Conservation (phyloP, 1,284 basidiomycete genomes). For the Ceratobasidium sp. region DNA sequence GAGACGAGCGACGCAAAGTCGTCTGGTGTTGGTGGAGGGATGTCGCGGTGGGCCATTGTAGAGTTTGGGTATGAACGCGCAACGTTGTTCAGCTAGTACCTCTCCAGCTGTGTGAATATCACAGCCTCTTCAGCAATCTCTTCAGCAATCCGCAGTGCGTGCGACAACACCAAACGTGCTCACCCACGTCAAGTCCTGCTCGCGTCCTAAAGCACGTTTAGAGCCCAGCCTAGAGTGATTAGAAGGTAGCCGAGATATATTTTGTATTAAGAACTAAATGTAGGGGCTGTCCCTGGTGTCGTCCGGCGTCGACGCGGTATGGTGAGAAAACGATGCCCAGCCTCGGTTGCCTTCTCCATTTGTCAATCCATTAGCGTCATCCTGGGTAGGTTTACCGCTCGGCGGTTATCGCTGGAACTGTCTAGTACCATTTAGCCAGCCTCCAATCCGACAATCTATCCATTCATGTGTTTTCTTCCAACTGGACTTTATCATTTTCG, state of each 20-base stretch:
- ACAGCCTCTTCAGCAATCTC: no score
- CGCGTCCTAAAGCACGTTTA: not conserved
- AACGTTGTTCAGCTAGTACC: not conserved
- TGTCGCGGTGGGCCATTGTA: conserved; percentile 36
- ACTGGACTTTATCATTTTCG: no score
- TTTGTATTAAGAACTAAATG: not conserved
- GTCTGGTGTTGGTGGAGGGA: conserved; percentile 42
- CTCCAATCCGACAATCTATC: no score
- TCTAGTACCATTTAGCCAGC: no score
- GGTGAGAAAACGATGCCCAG: conserved; percentile 12
- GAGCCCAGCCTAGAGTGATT: not conserved
- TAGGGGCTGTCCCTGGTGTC: conserved; percentile 12
- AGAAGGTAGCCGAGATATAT: not conserved
- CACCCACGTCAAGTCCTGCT: conserved; percentile 29
- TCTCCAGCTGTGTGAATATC: conserved; percentile 6
- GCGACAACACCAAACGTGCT: not conserved
- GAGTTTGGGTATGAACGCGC: not conserved
- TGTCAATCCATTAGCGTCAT: conserved; percentile 6
- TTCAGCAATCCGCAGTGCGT: conserved; percentile 12
- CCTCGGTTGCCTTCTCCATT: conserved; percentile 12
- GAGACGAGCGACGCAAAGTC: conserved; percentile 49
- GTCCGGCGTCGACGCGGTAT: conserved; percentile 8
- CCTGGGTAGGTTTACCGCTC: not conserved
- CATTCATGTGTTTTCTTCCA: no score
- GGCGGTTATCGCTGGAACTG: no score